These are phyloP conservation scores for Stylosanthes scabra DNA, from an alignment of 331 rosid species.

Conservation along the genomic window DNA sequence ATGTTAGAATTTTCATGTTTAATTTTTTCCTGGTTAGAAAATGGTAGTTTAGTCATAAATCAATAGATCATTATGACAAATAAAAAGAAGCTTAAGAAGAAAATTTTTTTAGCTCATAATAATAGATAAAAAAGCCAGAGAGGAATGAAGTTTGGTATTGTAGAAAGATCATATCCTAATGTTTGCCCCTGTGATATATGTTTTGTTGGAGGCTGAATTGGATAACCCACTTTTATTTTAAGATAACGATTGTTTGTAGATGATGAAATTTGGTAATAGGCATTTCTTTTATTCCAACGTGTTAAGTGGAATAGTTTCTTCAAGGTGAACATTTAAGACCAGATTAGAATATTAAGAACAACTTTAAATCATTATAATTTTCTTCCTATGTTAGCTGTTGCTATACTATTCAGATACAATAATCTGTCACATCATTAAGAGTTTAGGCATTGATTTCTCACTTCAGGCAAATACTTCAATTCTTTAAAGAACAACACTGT, in stretches of 20 bases:
- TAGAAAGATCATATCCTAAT: no score
- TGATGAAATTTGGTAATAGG: conserved; percentile 9
- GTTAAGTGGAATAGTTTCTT: conserved; percentile 44
- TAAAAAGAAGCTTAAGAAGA: no score
- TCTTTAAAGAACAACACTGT: background rate
- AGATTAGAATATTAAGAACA: conserved; percentile 38
- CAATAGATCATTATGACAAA: no score
- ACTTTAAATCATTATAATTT: conserved; percentile 25
- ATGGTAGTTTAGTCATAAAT: no score
- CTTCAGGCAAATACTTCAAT: conserved; percentile 22
- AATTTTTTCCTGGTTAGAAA: no score
- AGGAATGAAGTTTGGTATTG: no score
- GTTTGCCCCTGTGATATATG: no score
- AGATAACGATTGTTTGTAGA: conserved; percentile 21
- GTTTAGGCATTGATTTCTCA: conserved; percentile 1
- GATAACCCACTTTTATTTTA: conserved; percentile 14
- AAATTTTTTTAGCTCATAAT: no score
- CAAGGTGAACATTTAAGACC: conserved; percentile 23
- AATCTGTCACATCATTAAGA: conserved; percentile 34
- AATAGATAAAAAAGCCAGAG: no score
- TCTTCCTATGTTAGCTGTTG: conserved; percentile 26
- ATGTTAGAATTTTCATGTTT: no score
- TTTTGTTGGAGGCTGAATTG: conserved; percentile 20
- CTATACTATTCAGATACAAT: conserved; percentile 28
- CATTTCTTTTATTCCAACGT: conserved; percentile 42